A percentile compares a stretch with the other conserved stretches of the same genome.
phyloP scores from a whole-genome alignment of 208 protist genomes.

The Leishmania arabica region DNA sequence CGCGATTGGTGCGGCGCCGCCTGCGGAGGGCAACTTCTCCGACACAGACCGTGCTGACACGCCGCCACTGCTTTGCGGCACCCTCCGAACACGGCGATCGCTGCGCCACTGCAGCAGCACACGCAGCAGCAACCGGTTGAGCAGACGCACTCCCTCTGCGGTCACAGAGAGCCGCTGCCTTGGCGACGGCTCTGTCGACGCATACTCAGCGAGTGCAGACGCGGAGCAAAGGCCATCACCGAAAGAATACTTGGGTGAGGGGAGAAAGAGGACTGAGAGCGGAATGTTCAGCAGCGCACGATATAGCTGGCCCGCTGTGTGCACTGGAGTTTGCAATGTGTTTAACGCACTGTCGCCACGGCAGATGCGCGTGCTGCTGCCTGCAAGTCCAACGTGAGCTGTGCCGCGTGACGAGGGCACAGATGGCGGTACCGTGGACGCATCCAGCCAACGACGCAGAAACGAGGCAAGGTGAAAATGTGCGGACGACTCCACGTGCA shows the following conservation, averaged over 20 bases:
- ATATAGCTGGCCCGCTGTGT: constrained; percentile 29
- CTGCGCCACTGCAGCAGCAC: constrained; percentile 28
- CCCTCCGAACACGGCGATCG: neutral
- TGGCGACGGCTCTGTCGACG: neutral
- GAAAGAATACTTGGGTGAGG: neutral
- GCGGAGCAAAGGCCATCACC: neutral
- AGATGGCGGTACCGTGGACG: neutral
- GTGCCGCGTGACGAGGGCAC: neutral
- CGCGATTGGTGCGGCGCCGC: neutral
- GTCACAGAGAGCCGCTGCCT: neutral
- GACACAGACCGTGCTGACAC: neutral
- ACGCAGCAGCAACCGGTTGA: constrained; percentile 26
- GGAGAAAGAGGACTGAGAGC: constrained; percentile 11
- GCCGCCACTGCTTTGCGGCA: neutral
- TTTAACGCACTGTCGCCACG: neutral
- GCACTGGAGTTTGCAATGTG: constrained; percentile 7
- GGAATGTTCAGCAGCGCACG: constrained; percentile 49
- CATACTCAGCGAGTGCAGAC: neutral
- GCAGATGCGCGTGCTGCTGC: neutral
- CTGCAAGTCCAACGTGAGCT: neutral
- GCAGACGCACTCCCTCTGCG: constrained; percentile 20
- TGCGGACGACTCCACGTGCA: neutral
- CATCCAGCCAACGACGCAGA: constrained; percentile 21
- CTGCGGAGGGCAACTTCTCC: neutral
- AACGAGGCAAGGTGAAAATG: constrained; percentile 13